A percentile compares a stretch with the other conserved stretches of the same genome.
Evolutionary conservation across 495 filamentous ascomycete species (phyloP).

Genomic region (Neurospora sp.): DNA sequence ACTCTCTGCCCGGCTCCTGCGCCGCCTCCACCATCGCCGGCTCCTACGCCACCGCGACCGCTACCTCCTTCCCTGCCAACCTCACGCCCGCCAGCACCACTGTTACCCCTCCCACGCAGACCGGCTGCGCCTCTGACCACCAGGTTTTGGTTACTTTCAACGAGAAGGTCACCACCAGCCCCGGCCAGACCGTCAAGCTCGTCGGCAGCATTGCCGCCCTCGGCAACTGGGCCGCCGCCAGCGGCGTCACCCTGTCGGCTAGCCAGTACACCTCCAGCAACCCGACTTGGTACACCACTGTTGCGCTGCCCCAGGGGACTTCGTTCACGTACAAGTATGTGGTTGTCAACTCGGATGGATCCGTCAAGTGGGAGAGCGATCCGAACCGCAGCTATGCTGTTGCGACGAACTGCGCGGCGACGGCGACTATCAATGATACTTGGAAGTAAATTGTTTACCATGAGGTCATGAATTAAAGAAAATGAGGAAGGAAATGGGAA

Average conservation of each 20-base stretch:
- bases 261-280: constrained; percentile 42
- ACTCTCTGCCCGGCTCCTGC: constrained; percentile 46
- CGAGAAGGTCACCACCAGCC: constrained; percentile 40
- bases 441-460: constrained; percentile 19
- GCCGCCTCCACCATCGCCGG: constrained; percentile 40
- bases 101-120: constrained; percentile 24
- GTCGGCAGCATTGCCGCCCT: constrained; percentile 44
- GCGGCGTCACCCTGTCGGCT: constrained; percentile 42
- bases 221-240: constrained; percentile 45
- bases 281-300: constrained; percentile 46
- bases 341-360: constrained; percentile 41
- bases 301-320: constrained; percentile 41
- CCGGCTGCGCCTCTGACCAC: constrained; percentile 32
- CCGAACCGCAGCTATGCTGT: constrained; percentile 52
- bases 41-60: constrained; percentile 46
- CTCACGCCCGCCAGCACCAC: constrained; percentile 37
- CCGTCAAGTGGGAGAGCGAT: constrained; percentile 53
- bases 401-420: constrained; percentile 33
- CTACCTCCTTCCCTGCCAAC: constrained; percentile 44
- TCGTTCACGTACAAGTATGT: constrained; percentile 62
- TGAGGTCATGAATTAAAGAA: not conserved
- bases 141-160: constrained; percentile 51
- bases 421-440: constrained; percentile 24
- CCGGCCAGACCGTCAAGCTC: constrained; percentile 50
- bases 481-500: not conserved